phyloP scores from a whole-genome alignment of 2,329 filamentous ascomycete species.

The Tolypocladium paradoxum region DNA sequence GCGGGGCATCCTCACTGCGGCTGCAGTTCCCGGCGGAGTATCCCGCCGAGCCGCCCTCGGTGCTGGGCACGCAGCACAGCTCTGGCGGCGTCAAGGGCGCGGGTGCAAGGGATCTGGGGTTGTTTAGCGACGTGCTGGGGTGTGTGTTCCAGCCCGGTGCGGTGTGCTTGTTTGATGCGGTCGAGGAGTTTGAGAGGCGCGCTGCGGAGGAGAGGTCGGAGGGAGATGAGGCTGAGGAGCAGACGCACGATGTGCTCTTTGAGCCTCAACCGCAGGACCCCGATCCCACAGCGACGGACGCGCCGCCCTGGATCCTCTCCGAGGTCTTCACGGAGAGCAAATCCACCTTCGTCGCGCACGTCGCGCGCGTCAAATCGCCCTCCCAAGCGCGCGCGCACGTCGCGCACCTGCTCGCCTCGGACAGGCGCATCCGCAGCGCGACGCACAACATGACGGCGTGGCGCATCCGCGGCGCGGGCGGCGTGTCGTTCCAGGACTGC shows the following conservation, averaged over 20 bases:
- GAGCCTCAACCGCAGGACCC: not conserved
- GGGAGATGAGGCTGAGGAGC: slow-evolving; percentile 7
- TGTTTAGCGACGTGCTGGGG: slow-evolving; percentile 56
- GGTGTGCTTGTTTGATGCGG: slow-evolving; percentile 84
- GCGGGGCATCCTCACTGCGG: slow-evolving; percentile 45
- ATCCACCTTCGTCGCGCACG: slow-evolving; percentile 77
- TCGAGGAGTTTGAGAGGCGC: slow-evolving; percentile 57
- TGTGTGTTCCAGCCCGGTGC: slow-evolving; percentile 61
- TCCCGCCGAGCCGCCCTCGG: slow-evolving; percentile 59
- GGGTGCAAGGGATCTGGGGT: slow-evolving; percentile 57
- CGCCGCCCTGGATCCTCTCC: slow-evolving; percentile 61
- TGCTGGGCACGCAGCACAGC: slow-evolving; percentile 73
- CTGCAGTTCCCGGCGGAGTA: slow-evolving; percentile 65
- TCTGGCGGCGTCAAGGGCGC: slow-evolving; percentile 64
- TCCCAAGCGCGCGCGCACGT: slow-evolving; percentile 62
- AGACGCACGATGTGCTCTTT: slow-evolving; percentile 2
- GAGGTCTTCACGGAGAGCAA: slow-evolving; percentile 69
- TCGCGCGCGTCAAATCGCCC: slow-evolving; percentile 57
- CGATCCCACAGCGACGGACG: slow-evolving; percentile 15
- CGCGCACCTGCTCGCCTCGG: slow-evolving; percentile 64
- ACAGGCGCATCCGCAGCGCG: slow-evolving; percentile 75
- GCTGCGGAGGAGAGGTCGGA: slow-evolving; percentile 17
- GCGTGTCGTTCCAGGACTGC: slow-evolving; percentile 64
- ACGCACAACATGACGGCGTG: slow-evolving; percentile 96
- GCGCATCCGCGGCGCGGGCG: slow-evolving; percentile 53